Evolutionary conservation across 2,329 filamentous ascomycete genomes (phyloP), one percentile per base, ranked within the genome.

Genomic region (Nemania serpens): DNA sequence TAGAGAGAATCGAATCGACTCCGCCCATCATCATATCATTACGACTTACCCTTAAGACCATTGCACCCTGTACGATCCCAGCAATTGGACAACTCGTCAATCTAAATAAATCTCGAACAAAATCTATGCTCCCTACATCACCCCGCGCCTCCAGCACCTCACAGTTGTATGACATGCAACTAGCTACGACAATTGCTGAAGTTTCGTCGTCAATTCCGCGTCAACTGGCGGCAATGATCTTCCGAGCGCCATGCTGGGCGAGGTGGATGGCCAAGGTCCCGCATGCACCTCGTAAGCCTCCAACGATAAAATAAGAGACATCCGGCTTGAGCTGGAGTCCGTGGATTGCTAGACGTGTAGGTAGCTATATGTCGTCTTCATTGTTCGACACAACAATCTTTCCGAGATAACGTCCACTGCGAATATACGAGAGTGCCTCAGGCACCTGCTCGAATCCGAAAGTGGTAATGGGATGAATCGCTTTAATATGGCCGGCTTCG

Each of bases 211-310:
- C 55, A 2, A 13, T 17, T 13, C 67, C 61, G 33, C 71, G 60
- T 3, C 49, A n/a, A 13, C 15, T 48, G 29, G 15, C 18, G 4
- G 12, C 2, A 72, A 68, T 64, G 12, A 79, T 55, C 25, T 75
- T 64, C 2, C 61, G 64, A 0, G 76, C 76, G 1, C 77, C 77
- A 4, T 69, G 60, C 2, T 52, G 55, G 0, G 74, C 74, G 42
- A 78, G 59, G 49, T 74, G 69, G 1, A 73, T 56, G 0, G 75
- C 74, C 0, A 77, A 36, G 43, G 62, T 73, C 1, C 73, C 72
- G 46, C 77, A 76, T 12, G 76, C 62, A 7, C 76, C 75, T 17
- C 71, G 72, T 1, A 77, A 57, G 3, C 77, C 76, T 11, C 77
- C 76, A 0, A 75, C 71, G 15, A 78, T 70, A 4, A 79, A 67